Evolutionary conservation across 257 asterid genomes (phyloP).

Genomic region (Echites panduratus): DNA sequence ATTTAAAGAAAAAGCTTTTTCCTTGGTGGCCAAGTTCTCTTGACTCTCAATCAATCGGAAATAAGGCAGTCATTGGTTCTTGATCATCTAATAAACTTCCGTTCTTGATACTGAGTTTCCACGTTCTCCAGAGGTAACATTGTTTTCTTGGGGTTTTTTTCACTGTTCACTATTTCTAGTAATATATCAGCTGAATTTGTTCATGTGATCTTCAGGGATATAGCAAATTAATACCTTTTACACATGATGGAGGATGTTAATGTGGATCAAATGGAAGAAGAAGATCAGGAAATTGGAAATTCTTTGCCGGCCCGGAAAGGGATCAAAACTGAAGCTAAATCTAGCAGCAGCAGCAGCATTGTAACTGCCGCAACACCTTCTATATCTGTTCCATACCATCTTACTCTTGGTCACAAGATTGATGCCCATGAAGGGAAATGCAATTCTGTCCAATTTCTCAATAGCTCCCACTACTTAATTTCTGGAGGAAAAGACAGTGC

Average conservation of each 20-base stretch:
- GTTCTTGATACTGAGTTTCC: neutral
- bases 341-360: neutral
- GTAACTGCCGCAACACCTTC: neutral
- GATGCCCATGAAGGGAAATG: constrained; percentile 12
- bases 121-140: neutral
- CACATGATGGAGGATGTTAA: neutral
- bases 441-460: constrained; percentile 13
- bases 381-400: neutral
- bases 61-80: neutral
- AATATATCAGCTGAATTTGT: neutral
- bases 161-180: neutral
- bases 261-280: constrained; percentile 10
- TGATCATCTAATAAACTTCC: neutral
- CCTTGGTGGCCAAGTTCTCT: constrained; percentile 10
- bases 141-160: neutral
- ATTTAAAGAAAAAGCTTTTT: neutral
- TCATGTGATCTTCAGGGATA: neutral
- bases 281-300: neutral
- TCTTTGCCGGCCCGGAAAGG: constrained; percentile 1
- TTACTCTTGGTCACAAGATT: constrained; percentile 15
- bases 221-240: neutral
- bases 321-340: constrained; percentile 5
- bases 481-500: constrained; percentile 6
- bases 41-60: neutral
- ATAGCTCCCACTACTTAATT: constrained; percentile 3